Percentiles rank a stretch among this genome's conserved stretches.
Evolutionary conservation across 2,329 filamentous ascomycete species (phyloP).

Genomic region (Venturiaceae sp.): DNA sequence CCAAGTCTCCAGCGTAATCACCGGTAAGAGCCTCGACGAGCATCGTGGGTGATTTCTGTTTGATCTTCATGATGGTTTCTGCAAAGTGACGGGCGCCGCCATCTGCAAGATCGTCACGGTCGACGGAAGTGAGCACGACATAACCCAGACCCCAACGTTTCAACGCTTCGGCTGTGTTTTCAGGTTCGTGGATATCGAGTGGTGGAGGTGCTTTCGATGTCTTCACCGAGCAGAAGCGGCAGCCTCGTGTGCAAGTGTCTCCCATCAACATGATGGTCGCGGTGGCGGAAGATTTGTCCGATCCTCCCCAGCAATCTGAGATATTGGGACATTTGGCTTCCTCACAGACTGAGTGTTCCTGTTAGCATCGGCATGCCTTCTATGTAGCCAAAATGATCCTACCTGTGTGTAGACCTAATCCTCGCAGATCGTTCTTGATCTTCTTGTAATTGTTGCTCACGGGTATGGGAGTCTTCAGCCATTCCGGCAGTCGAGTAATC

Average conservation of each 20-base stretch:
- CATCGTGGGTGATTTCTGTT: constrained; percentile 59
- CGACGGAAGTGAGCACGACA: constrained; percentile 86
- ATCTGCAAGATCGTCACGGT: constrained; percentile 84
- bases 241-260: constrained; percentile 93
- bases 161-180: constrained; percentile 91
- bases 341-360: constrained; percentile 60
- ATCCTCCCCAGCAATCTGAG: constrained; percentile 93
- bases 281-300: constrained; percentile 78
- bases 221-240: constrained; percentile 95
- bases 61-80: constrained; percentile 90
- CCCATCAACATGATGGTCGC: constrained; percentile 99
- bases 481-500: constrained; percentile 71
- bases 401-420: constrained; percentile 73
- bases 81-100: constrained; percentile 85
- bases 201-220: constrained; percentile 67
- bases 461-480: constrained; percentile 95
- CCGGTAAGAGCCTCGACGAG: constrained; percentile 80
- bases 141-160: constrained; percentile 91
- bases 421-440: constrained; percentile 87
- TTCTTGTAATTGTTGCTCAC: constrained; percentile 80
- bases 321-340: constrained; percentile 97
- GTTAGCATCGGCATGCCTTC: background rate
- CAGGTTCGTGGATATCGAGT: constrained; percentile 89
- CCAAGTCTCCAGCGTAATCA: constrained; percentile 75
- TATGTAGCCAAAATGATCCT: background rate